Percentiles rank a stretch among this genome's conserved stretches.
Conservation (phyloP, 345 rosid species). For the Litchi chinensis region DNA sequence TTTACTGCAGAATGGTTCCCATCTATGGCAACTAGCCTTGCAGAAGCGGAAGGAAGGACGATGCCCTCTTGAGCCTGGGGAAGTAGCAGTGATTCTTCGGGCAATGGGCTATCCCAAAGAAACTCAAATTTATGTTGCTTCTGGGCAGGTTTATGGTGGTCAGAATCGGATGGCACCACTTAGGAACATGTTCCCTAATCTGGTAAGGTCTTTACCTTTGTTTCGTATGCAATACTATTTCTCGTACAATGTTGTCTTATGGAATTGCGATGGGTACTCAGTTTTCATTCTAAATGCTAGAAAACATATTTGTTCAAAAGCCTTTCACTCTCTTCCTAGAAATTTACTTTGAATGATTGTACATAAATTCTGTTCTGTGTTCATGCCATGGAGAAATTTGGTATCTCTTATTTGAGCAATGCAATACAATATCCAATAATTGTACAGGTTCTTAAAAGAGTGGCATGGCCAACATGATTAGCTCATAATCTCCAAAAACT, state of each 20-base stretch:
- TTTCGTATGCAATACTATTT: neutral
- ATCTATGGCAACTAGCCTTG: slow-evolving; percentile 93
- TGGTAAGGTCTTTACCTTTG: slow-evolving; percentile 48
- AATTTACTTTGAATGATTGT: neutral
- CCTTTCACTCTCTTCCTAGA: neutral
- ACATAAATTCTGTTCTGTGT: too few relatives aligned
- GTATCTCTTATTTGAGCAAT: neutral
- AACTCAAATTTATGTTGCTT: slow-evolving; percentile 99
- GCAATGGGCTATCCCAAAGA: slow-evolving; percentile 99
- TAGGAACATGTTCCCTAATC: slow-evolving; percentile 96
- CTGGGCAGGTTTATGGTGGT: slow-evolving; percentile 99
- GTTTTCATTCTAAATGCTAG: neutral
- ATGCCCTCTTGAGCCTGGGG: slow-evolving; percentile 99
- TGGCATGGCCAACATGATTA: neutral
- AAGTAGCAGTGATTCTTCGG: slow-evolving; percentile 95
- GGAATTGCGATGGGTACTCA: neutral
- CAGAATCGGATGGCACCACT: slow-evolving; percentile 99
- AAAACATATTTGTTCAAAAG: neutral
- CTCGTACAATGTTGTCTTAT: neutral
- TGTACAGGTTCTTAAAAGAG: neutral
- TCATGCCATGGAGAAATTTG: neutral
- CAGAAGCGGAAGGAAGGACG: slow-evolving; percentile 98
- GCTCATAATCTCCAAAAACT: neutral
- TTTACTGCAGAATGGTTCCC: slow-evolving; percentile 87
- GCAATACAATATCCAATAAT: neutral